Percentiles rank a stretch among this genome's conserved stretches.
Conservation (phyloP, 2,329 filamentous ascomycete species). For the Cryphonectria parasitica region DNA sequence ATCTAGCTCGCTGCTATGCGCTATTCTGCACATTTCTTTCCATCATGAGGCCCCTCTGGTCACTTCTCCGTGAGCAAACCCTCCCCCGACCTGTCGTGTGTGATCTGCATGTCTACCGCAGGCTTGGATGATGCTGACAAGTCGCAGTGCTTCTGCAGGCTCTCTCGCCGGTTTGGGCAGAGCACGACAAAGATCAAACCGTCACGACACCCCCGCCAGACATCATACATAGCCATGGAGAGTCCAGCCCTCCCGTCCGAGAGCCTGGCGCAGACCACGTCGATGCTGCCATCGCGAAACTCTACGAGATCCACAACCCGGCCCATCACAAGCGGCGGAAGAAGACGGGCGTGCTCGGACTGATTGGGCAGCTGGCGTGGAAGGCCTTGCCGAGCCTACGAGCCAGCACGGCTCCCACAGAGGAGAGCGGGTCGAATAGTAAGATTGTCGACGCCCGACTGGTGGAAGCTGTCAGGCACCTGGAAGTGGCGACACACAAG, state of each 20-base stretch:
- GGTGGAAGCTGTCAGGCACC: constrained; percentile 54
- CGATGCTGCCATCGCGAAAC: constrained; percentile 53
- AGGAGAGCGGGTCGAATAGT: constrained; percentile 33
- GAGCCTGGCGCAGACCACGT: constrained; percentile 56
- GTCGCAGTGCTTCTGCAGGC: constrained; percentile 53
- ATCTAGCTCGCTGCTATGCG: constrained; percentile 29
- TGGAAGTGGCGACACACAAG: constrained; percentile 55
- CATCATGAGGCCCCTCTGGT: constrained; percentile 29
- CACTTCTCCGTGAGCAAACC: constrained; percentile 45
- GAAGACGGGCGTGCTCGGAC: constrained; percentile 48
- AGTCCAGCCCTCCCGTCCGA: constrained; percentile 25
- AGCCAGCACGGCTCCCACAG: constrained; percentile 49
- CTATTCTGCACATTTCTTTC: constrained; percentile 16
- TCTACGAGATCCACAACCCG: constrained; percentile 52
- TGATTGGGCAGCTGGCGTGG: constrained; percentile 48
- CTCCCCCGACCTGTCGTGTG: constrained; percentile 20
- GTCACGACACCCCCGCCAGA: constrained; percentile 24
- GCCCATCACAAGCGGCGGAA: constrained; percentile 49
- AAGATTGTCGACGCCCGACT: constrained; percentile 48
- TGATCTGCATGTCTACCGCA: constrained; percentile 23
- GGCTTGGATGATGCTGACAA: constrained; percentile 27
- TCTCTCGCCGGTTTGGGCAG: constrained; percentile 42
- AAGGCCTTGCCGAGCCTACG: constrained; percentile 56
- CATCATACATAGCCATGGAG: constrained; percentile 25
- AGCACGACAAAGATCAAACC: constrained; percentile 40